These are phyloP conservation scores for Monosporozyma unispora DNA, from an alignment of 805 yeast genomes.

Conservation along the genomic window DNA sequence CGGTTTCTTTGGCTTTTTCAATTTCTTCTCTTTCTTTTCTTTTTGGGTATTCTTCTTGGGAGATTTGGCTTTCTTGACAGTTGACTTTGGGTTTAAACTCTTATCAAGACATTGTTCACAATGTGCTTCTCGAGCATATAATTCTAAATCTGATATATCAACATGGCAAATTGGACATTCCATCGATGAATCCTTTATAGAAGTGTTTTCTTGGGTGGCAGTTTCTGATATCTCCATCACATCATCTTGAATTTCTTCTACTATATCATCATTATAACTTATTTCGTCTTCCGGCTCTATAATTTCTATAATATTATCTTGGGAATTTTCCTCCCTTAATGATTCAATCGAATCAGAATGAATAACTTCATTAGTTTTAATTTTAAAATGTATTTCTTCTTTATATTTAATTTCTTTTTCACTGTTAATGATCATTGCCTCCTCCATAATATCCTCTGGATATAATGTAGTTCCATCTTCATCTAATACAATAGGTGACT, in stretches of 20 bases:
- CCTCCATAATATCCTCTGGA: not conserved
- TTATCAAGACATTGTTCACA: conserved; percentile 44
- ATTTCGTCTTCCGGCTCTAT: not conserved
- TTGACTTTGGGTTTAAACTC: not conserved
- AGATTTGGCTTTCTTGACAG: too few relatives aligned
- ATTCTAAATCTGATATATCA: conserved; percentile 31
- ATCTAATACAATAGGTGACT: conserved; percentile 6
- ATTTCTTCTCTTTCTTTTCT: conserved; percentile 1
- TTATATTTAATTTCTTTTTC: not conserved
- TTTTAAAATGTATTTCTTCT: not conserved
- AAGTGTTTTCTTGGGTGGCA: not conserved
- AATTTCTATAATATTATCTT: not conserved
- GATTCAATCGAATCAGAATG: not conserved
- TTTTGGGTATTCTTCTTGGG: not conserved
- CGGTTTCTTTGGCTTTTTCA: conserved; percentile 7
- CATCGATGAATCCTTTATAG: conserved; percentile 4
- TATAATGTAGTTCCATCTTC: conserved; percentile 4
- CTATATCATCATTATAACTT: not conserved
- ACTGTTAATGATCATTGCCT: not conserved
- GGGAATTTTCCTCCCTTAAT: not conserved
- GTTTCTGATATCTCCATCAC: not conserved
- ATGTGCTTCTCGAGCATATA: conserved; percentile 42
- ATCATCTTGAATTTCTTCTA: not conserved
- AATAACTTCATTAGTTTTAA: not conserved
- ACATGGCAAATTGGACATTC: conserved; percentile 47